Base-by-base conservation (phyloP, 139 green algal genomes). In the Chlorella sp. region DNA sequence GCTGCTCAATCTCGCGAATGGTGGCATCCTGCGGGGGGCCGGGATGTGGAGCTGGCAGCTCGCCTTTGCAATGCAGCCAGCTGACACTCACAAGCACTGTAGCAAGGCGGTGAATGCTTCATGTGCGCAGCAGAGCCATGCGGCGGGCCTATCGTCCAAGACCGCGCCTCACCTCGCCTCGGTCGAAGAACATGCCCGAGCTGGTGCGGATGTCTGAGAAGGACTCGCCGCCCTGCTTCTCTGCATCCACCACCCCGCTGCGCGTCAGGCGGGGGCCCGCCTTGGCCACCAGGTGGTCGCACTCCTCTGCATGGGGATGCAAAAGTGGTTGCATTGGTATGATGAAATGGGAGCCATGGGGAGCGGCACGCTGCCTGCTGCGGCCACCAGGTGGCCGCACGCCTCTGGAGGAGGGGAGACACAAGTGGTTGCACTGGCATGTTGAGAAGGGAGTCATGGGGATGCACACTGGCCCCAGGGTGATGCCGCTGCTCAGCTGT, bases 161-260 rank as follows among this genome's bases (percentile, higher is more conserved):
- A 54, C 46, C 7, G 7, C 8, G 7, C 13, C 51, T 60, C 13
- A 60, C 51, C 51, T 87, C 84, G 16, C 80, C 78, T 4, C 84
- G 84, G 67, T 84, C 72, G 58, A 96, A 90, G 73, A 91, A 92
- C 38, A 89, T 91, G 65, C 86, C 86, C 4, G 54, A 82, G 38
- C 41, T 81, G 34, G 90, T 93, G 38, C 89, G 80, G 54, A 93
- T 81, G 56, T 91, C 65, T 24, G 51, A 60, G 51, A 60, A 60
- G 51, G 51, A 60, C 51, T 60, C 51, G 11, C 13, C 9, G 2
- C 51, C 51, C 24, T 16, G 13, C 16, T 83, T 73, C 38, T 83
- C 77, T 0, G 58, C 38, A 14, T 83, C 82, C 26, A 93, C 90
- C 73, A 93, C 90, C 11, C 88, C 87, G n/a, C 48, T 82, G 43